Evolutionary conservation across 371 early-diverging fungal genomes (phyloP).

Genomic region (Chytridiales sp.): DNA sequence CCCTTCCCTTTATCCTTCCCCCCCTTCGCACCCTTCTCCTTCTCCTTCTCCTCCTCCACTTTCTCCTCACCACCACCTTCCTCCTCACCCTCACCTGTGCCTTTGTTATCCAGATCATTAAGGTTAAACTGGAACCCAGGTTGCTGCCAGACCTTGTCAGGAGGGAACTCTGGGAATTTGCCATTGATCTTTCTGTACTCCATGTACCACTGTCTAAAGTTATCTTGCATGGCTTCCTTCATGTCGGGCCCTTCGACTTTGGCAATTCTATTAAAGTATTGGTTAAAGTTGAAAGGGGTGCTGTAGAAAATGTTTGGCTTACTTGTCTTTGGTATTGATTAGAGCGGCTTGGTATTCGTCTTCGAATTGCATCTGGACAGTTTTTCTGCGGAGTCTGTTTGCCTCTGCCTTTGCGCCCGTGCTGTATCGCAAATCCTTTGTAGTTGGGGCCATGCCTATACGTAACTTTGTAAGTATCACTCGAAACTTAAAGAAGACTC

Average conservation of each 20-base stretch:
- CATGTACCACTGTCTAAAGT: conserved; percentile 63
- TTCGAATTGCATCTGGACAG: conserved; percentile 52
- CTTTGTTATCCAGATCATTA: conserved; percentile 15
- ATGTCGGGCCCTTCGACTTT: conserved; percentile 63
- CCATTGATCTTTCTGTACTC: conserved; percentile 49
- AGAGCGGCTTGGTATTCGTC: conserved; percentile 60
- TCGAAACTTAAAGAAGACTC: background rate
- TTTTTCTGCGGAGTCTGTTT: conserved; percentile 47
- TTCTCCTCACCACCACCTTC: conserved; percentile 13
- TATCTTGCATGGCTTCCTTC: conserved; percentile 56
- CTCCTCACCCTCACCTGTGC: conserved; percentile 9
- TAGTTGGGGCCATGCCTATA: conserved; percentile 32
- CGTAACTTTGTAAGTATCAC: background rate
- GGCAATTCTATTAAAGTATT: conserved; percentile 34
- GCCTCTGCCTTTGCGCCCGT: conserved; percentile 35
- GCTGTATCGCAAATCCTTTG: conserved; percentile 29
- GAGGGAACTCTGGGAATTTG: conserved; percentile 59
- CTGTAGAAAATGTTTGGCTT: background rate
- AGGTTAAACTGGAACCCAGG: conserved; percentile 49
- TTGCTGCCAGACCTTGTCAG: conserved; percentile 49
- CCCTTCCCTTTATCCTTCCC: conserved; percentile 25
- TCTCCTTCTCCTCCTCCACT: conserved; percentile 10
- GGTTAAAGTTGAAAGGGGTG: background rate
- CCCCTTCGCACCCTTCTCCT: conserved; percentile 19
- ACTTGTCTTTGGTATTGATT: conserved; percentile 60